These are phyloP conservation scores for Pinus albicaulis DNA, from an alignment of 75 land plant species.

Conservation along the genomic window DNA sequence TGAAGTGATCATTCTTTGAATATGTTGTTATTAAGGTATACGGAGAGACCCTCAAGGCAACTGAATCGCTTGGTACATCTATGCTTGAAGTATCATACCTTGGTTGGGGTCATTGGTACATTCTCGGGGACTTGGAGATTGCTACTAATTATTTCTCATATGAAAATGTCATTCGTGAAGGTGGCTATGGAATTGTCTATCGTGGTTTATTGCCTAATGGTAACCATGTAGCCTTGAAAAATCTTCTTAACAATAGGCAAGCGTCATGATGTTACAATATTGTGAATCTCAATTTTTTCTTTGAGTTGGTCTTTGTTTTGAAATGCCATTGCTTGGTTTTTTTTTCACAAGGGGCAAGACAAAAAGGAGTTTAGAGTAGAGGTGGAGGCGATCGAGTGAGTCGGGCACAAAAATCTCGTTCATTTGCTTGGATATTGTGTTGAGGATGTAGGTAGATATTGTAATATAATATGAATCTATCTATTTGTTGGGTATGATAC, in stretches of 20 bases:
- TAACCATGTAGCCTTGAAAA: conserved; percentile 68
- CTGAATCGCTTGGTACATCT: conserved; percentile 4
- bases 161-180: conserved; percentile 77
- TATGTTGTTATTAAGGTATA: too few species aligned
- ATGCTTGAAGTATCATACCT: conserved; percentile 73
- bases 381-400: conserved; percentile 73
- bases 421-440: conserved; percentile 74
- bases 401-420: conserved; percentile 77
- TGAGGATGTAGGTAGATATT: conserved; percentile 75
- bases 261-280: too few species aligned
- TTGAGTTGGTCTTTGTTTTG: too few species aligned
- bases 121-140: conserved; percentile 73
- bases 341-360: conserved; percentile 69
- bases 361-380: conserved; percentile 40
- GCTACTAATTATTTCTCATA: conserved; percentile 57
- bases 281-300: too few species aligned
- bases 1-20: too few species aligned
- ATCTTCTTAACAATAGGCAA: conserved; percentile 84
- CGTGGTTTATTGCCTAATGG: conserved; percentile 52
- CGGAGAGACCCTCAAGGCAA: too few species aligned
- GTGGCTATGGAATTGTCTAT: conserved; percentile 92
- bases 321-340: too few species aligned
- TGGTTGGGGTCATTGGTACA: conserved; percentile 96
- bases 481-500: conserved; percentile 23
- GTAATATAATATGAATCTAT: not conserved